Evolutionary conservation across 2,329 filamentous ascomycete species (phyloP).

Genomic region (Hymenoscyphus fructigenus): DNA sequence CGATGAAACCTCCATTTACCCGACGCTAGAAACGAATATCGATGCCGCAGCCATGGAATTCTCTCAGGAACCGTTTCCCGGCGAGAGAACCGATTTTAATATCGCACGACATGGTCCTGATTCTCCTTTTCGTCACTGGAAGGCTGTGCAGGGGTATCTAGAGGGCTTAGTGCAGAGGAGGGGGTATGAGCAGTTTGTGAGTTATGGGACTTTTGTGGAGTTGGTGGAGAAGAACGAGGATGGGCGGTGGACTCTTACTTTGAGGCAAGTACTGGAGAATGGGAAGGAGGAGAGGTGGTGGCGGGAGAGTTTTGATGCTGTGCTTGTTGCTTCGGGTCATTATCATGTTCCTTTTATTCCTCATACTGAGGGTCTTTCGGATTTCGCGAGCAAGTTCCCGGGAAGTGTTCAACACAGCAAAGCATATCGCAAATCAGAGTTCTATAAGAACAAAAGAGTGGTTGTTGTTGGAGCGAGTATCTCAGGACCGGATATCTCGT

Average conservation of each 20-base stretch:
- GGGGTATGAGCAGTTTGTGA: slow-evolving; percentile 52
- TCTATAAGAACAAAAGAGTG: slow-evolving; percentile 54
- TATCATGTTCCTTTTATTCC: slow-evolving; percentile 66
- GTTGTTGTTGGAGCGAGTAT: slow-evolving; percentile 64
- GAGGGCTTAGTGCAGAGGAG: slow-evolving; percentile 50
- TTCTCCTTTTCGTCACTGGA: slow-evolving; percentile 63
- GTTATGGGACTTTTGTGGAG: slow-evolving; percentile 62
- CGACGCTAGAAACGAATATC: slow-evolving; percentile 65
- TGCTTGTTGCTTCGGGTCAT: slow-evolving; percentile 67
- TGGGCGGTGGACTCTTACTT: slow-evolving; percentile 49
- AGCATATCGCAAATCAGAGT: slow-evolving; percentile 63
- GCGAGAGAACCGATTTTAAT: slow-evolving; percentile 39
- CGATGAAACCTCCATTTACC: slow-evolving; percentile 59
- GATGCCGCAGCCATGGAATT: slow-evolving; percentile 59
- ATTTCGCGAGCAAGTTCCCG: slow-evolving; percentile 51
- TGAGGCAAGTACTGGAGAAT: slow-evolving; percentile 45
- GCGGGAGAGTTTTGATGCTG: slow-evolving; percentile 62
- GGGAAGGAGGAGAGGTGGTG: slow-evolving; percentile 56
- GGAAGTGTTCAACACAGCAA: slow-evolving; percentile 66
- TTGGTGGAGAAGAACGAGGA: slow-evolving; percentile 48
- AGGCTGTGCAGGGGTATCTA: slow-evolving; percentile 55
- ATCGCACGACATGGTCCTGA: slow-evolving; percentile 52
- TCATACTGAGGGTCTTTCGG: slow-evolving; percentile 54
- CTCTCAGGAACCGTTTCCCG: slow-evolving; percentile 54
- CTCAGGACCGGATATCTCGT: slow-evolving; percentile 60